Evolutionary conservation across 208 protist genomes (phyloP).

Genomic region (Crithidia expoeki): DNA sequence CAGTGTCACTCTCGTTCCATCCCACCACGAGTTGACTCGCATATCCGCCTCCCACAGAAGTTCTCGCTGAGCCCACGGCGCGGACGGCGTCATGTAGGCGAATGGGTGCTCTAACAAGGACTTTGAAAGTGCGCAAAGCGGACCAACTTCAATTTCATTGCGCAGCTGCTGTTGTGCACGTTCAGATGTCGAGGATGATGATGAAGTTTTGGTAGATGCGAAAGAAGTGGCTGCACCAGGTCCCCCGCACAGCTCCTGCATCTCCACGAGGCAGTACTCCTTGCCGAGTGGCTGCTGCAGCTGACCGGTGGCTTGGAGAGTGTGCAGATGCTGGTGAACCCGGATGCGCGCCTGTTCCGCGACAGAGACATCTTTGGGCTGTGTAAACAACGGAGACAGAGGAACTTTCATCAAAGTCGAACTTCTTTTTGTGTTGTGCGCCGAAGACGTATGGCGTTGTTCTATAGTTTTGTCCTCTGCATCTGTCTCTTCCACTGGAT

Average conservation of each 20-base stretch:
- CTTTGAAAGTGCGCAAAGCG: conserved; percentile 49
- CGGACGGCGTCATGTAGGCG: conserved; percentile 47
- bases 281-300: conserved; percentile 52
- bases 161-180: conserved; percentile 30
- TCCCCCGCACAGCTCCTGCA: conserved; percentile 33
- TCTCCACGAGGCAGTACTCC: conserved; percentile 63
- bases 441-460: background rate
- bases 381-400: background rate
- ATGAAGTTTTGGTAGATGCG: conserved; percentile 10
- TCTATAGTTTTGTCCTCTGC: no score
- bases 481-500: background rate
- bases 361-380: conserved; percentile 20
- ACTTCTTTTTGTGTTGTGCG: no score
- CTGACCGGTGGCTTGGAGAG: conserved; percentile 52
- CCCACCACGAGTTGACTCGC: background rate
- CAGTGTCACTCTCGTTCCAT: conserved; percentile 9
- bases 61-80: conserved; percentile 41
- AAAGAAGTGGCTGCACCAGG: conserved; percentile 4
- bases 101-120: conserved; percentile 69
- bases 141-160: conserved; percentile 46
- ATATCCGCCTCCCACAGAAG: conserved; percentile 29
- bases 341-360: conserved; percentile 64
- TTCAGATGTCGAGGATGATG: background rate
- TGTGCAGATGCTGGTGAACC: conserved; percentile 52
- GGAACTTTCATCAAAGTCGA: no score